phyloP scores from a whole-genome alignment of 768 basidiomycete species.

The Boletus insuetus region DNA sequence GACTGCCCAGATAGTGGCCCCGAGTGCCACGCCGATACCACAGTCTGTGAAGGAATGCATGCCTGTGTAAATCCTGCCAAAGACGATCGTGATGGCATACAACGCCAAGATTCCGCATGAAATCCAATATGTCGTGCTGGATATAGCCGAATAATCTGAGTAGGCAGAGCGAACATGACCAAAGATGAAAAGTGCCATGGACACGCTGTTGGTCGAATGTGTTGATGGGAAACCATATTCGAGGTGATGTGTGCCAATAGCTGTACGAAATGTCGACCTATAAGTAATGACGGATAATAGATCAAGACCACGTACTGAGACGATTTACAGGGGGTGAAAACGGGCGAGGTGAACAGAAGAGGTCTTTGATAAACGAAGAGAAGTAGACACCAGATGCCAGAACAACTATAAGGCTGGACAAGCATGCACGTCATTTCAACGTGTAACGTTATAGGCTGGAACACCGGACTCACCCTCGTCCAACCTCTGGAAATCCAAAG shows the following conservation, averaged over 20 bases:
- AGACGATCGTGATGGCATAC: conserved; percentile 72
- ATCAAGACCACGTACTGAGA: conserved; percentile 55
- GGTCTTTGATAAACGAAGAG: conserved; percentile 87
- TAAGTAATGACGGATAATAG: neutral
- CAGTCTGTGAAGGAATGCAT: conserved; percentile 90
- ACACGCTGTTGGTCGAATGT: conserved; percentile 88
- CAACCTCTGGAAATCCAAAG: conserved; percentile 74
- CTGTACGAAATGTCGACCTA: conserved; percentile 34
- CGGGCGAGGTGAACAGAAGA: conserved; percentile 87
- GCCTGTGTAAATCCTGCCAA: conserved; percentile 78
- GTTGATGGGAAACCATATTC: conserved; percentile 98
- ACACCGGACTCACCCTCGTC: conserved; percentile 58
- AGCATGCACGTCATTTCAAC: neutral
- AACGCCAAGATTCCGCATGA: conserved; percentile 45
- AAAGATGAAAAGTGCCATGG: conserved; percentile 82
- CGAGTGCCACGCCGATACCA: conserved; percentile 58
- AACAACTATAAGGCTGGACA: conserved; percentile 58
- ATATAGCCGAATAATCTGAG: conserved; percentile 37
- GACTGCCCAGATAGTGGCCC: conserved; percentile 58
- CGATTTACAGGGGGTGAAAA: conserved; percentile 90
- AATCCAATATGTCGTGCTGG: conserved; percentile 42
- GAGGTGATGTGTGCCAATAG: conserved; percentile 75
- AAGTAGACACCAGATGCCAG: conserved; percentile 80
- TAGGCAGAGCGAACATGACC: conserved; percentile 55
- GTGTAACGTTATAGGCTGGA: neutral